These are phyloP conservation scores for Cryptococcus sp. DNA, from an alignment of 1,284 basidiomycete genomes.

Conservation along the genomic window DNA sequence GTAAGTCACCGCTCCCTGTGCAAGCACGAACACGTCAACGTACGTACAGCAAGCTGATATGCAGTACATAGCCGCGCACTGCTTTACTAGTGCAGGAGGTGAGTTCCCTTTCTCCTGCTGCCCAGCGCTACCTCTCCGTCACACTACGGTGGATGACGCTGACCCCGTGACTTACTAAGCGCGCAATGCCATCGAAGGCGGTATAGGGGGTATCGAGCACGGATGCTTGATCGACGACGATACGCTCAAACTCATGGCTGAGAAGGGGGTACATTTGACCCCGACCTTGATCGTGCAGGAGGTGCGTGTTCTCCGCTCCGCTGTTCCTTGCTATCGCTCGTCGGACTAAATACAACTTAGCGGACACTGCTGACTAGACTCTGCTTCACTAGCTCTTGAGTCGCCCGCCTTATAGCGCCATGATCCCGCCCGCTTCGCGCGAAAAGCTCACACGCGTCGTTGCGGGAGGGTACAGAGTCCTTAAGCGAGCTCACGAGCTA, in stretches of 20 bases:
- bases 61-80: slow-evolving; percentile 25
- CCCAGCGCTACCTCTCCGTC: no score
- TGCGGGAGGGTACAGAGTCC: slow-evolving; percentile 22
- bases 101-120: no score
- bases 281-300: slow-evolving; percentile 58
- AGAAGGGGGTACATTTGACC: slow-evolving; percentile 54
- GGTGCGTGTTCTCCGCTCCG: slow-evolving; percentile 3
- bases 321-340: no score
- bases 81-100: slow-evolving; percentile 22
- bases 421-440: slow-evolving; percentile 24
- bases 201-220: slow-evolving; percentile 56
- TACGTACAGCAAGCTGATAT: background rate
- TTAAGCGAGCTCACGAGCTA: slow-evolving; percentile 33
- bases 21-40: background rate
- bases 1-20: slow-evolving; percentile 6
- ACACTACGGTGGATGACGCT: no score
- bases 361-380: background rate
- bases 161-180: slow-evolving; percentile 15
- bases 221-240: slow-evolving; percentile 48
- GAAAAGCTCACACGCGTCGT: slow-evolving; percentile 30
- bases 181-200: slow-evolving; percentile 35
- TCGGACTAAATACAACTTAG: no score
- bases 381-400: slow-evolving; percentile 14
- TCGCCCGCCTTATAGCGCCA: slow-evolving; percentile 26
- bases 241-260: slow-evolving; percentile 49